A percentile compares a stretch with the other conserved stretches of the same genome.
These are phyloP conservation scores for Tolypocladium tundrense DNA, from an alignment of 2,329 filamentous ascomycete genomes.

Conservation along the genomic window DNA sequence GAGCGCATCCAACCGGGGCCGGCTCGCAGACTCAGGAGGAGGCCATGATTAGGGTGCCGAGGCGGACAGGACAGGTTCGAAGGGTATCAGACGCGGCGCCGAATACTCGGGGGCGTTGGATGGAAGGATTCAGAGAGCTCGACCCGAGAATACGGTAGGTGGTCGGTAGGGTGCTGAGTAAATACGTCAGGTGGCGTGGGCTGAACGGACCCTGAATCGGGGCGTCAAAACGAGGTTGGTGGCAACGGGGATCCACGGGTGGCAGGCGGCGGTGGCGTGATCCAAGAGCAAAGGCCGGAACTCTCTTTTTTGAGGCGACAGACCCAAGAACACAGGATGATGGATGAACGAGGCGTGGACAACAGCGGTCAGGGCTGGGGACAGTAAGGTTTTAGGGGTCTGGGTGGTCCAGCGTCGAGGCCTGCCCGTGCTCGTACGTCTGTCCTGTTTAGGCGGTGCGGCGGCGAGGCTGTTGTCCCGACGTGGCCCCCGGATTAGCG, in stretches of 20 bases:
- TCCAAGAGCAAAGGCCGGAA: neutral
- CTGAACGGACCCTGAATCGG: neutral
- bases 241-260: slow-evolving; percentile 5
- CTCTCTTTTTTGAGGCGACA: neutral
- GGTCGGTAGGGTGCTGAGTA: neutral
- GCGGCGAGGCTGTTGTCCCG: neutral
- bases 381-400: neutral
- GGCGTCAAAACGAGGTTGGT: neutral
- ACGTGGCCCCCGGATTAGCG: neutral
- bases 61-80: neutral
- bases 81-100: neutral
- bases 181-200: slow-evolving; percentile 3
- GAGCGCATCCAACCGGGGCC: neutral
- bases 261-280: neutral
- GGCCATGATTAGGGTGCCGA: neutral
- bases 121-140: neutral
- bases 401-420: neutral
- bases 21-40: neutral
- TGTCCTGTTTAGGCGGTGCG: neutral
- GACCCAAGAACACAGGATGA: neutral
- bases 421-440: too few species aligned
- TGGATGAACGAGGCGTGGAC: neutral
- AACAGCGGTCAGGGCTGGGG: neutral
- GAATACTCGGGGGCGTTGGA: neutral
- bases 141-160: neutral